phyloP scores from a whole-genome alignment of 805 yeast species.

The Barnettozyma pratensis region DNA sequence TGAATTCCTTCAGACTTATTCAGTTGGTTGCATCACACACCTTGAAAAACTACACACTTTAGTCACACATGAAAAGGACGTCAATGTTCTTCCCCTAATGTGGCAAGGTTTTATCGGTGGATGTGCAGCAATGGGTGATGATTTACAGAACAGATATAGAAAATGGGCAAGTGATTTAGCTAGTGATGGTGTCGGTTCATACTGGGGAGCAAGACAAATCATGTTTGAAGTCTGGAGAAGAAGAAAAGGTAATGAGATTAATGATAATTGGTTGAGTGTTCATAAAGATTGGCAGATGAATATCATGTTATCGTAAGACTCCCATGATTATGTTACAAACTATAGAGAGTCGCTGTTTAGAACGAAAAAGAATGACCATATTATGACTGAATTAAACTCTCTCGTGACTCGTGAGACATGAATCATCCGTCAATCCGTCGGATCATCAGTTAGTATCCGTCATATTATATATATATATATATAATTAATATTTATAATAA shows the following conservation, averaged over 20 bases:
- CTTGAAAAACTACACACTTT: conserved; percentile 56
- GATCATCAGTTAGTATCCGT: too few species aligned
- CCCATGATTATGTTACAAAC: too few species aligned
- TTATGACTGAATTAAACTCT: too few species aligned
- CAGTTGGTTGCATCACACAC: conserved; percentile 55
- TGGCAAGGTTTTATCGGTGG: conserved; percentile 93
- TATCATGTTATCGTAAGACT: conserved; percentile 59
- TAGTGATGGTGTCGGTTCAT: conserved; percentile 63
- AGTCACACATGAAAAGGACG: conserved; percentile 39
- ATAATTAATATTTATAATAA: too few species aligned
- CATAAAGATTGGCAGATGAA: conserved; percentile 82
- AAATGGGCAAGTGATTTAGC: conserved; percentile 54
- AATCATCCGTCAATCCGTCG: too few species aligned
- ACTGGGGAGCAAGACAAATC: conserved; percentile 82
- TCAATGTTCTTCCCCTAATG: conserved; percentile 66
- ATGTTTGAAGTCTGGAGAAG: conserved; percentile 85
- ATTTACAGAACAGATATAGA: conserved; percentile 60
- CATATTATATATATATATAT: too few species aligned
- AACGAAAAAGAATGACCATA: too few species aligned
- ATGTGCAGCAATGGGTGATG: conserved; percentile 60
- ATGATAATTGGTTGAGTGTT: conserved; percentile 75
- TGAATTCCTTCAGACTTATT: conserved; percentile 53
- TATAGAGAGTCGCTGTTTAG: too few species aligned
- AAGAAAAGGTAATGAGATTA: conserved; percentile 49
- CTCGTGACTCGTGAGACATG: too few species aligned